phyloP scores from a whole-genome alignment of 1,139 yeast genomes.

The Taphrina pruni region DNA sequence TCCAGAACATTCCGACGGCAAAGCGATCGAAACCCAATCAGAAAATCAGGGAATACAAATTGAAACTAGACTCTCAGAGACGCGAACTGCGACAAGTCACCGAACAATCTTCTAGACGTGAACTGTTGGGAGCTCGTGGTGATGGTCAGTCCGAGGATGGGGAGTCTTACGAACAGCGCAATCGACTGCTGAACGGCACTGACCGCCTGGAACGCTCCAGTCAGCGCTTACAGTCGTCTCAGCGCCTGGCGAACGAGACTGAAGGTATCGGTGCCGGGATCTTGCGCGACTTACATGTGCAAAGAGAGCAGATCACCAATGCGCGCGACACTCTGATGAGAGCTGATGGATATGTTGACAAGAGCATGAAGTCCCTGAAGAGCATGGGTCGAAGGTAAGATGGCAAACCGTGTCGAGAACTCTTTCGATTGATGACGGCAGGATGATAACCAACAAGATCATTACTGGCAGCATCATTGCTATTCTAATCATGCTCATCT shows the following conservation, averaged over 20 bases:
- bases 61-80: constrained; percentile 44
- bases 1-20: constrained; percentile 76
- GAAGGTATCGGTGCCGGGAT: constrained; percentile 91
- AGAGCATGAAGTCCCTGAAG: constrained; percentile 81
- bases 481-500: constrained; percentile 78
- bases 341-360: constrained; percentile 92
- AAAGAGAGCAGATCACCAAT: constrained; percentile 87
- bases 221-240: constrained; percentile 83
- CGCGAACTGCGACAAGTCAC: constrained; percentile 42
- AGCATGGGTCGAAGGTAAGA: constrained; percentile 75
- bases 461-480: constrained; percentile 95
- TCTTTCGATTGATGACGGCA: constrained; percentile 43
- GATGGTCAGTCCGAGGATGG: constrained; percentile 53
- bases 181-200: constrained; percentile 76
- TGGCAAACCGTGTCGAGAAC: neutral
- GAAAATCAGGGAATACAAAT: constrained; percentile 69
- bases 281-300: constrained; percentile 84
- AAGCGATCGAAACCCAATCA: constrained; percentile 72
- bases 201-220: constrained; percentile 82
- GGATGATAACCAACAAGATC: constrained; percentile 92
- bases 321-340: constrained; percentile 72
- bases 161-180: constrained; percentile 71
- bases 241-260: constrained; percentile 89
- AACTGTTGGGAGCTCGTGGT: constrained; percentile 64
- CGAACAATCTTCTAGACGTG: constrained; percentile 48